Evolutionary conservation across 345 rosid species (phyloP), one percentile per base, ranked within the genome.

Genomic region (Jatropha curcas): DNA sequence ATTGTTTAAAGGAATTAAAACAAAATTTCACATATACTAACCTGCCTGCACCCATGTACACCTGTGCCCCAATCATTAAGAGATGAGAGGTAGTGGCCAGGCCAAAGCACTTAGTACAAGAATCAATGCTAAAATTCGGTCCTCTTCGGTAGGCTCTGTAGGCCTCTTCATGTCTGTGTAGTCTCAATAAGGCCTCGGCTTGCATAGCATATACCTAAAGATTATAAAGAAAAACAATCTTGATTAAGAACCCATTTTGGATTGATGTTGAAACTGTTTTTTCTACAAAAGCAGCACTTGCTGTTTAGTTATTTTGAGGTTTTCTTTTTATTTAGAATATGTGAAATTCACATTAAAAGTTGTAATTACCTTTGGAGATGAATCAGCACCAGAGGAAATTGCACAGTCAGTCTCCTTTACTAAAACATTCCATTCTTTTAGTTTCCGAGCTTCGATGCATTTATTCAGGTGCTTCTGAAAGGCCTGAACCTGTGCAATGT

Each of bases 1-100:
- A 41, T 41, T 41, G 11, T 13, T 7, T 48, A 48, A 48, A n/a
- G 19, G 17, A 48, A 48, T 3, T 0, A 48, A 48, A 48, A 10
- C 11, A 14, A 7, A 2, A 8, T 64, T 30, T 17, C n/a, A n/a
- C n/a, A n/a, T n/a, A n/a, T n/a, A 75, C 88, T 57, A 68, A 90
- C 98, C 97, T 88, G 82, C 98, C 94, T 0, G 77, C 75, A 65
- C 87, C 82, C 79, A 89, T 66, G 84, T 86, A 84, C 70, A 89
- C 85, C 60, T 75, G 82, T 37, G 98, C 85, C 53, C 80, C 79
- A 61, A 86, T 75, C 77, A 76, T 79, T 62, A 88, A 73, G 33
- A 88, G 61, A 65, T 85, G 79, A 37, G 87, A 78, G 27, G 85
- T 67, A 10, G 48, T 51, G 48, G 82, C 57, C 70, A 71, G 82